Evolutionary conservation across 208 protist genomes (phyloP), one percentile per base, ranked within the genome.

Genomic region (Crithidia brevicula): DNA sequence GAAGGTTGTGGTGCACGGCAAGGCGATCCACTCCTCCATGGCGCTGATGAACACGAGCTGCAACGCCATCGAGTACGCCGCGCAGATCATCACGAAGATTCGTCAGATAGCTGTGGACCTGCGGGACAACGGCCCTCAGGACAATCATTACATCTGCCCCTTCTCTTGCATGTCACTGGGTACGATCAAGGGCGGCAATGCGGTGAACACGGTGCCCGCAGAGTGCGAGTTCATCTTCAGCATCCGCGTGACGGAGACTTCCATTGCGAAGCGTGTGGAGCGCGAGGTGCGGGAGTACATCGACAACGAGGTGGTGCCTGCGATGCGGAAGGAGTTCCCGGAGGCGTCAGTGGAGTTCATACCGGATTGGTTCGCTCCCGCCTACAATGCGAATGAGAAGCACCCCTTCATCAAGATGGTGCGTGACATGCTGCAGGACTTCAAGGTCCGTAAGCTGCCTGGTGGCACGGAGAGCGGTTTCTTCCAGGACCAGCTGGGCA

Each of bases 1-100:
- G 56, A 58, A 67, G 9, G 67, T 87, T 30, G 61, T 67, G 40
- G 67, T 85, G 9, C 63, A 74, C 31, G 75, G 80, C 18, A 83
- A 83, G 60, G 79, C 77, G 5, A 80, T 80, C 25, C 78, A 87
- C 68, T 87, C 73, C 0, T 85, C 81, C 2, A 62, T 67, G 64
- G 74, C 63, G 28, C 69, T 82, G 40, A 75, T 82, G 67, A 69
- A 46, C 45, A 79, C 75, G n/a, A 79, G 71, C 59, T 77, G 71
- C 69, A 82, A 86, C 52, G 61, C 67, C 16, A 79, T 74, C 56
- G 75, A 86, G 72, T 71, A 79, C 64, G 76, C 76, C 0, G 63
- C 74, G 5, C 77, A 75, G 61, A 76, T 89, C 28, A 81, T 89
- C 40, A 51, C 71, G n/a, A 80, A 75, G 46, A 68, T 85, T 4